A percentile compares a stretch with the other conserved stretches of the same genome.
These are phyloP conservation scores for Xylariaceae sp. DNA, from an alignment of 2,329 filamentous ascomycete species.

Conservation along the genomic window DNA sequence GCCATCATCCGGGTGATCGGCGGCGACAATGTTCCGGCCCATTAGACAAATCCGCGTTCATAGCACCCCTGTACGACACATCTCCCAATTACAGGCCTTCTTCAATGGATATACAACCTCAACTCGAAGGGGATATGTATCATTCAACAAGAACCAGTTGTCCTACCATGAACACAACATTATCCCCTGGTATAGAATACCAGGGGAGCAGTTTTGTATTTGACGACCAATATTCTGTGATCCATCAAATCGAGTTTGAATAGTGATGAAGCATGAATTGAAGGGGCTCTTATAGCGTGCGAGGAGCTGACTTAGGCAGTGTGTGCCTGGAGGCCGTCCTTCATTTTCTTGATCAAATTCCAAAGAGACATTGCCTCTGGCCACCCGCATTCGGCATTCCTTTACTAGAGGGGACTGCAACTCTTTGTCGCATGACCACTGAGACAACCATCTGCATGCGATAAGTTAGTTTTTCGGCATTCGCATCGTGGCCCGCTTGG, in stretches of 20 bases:
- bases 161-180: neutral
- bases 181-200: neutral
- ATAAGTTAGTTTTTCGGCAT: constrained; percentile 8
- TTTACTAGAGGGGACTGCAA: neutral
- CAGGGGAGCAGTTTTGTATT: neutral
- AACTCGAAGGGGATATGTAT: neutral
- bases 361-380: constrained; percentile 6
- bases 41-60: neutral
- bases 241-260: neutral
- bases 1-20: neutral
- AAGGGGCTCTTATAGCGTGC: neutral
- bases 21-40: neutral
- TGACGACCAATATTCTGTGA: neutral
- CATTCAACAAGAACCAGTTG: neutral
- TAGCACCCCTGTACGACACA: neutral
- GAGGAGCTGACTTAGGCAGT: neutral
- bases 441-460: constrained; percentile 13
- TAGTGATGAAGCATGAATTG: neutral
- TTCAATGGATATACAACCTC: neutral
- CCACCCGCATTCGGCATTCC: constrained; percentile 17
- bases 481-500: neutral
- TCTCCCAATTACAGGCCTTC: neutral
- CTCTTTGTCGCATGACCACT: constrained; percentile 15
- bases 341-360: constrained; percentile 11
- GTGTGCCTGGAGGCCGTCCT: neutral